Percentiles rank a stretch among this genome's conserved stretches.
Evolutionary conservation across 1,284 basidiomycete species (phyloP).

Genomic region (Austroboletus niveus): DNA sequence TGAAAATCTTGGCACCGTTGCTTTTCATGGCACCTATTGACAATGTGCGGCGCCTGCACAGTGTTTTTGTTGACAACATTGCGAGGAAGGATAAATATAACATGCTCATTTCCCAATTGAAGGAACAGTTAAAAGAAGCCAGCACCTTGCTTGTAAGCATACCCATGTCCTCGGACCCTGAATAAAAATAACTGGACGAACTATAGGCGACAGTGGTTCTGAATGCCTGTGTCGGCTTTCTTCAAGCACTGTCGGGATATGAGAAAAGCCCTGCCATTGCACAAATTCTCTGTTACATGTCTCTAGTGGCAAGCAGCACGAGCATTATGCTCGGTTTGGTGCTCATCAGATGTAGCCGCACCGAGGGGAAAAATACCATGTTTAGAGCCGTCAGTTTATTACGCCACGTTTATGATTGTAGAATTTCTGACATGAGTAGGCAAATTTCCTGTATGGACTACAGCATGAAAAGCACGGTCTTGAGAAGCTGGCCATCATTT

Average conservation of each 20-base stretch:
- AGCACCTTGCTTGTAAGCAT: conserved; percentile 31
- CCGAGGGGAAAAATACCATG: conserved; percentile 27
- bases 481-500: conserved; percentile 38
- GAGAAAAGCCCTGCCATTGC: conserved; percentile 13
- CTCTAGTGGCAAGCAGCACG: conserved; percentile 39
- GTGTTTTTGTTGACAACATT: conserved; percentile 39
- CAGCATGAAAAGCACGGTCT: conserved; percentile 30
- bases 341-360: conserved; percentile 21
- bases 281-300: conserved; percentile 39
- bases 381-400: conserved; percentile 28
- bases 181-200: background rate
- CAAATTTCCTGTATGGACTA: conserved; percentile 25
- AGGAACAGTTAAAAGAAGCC: conserved; percentile 34
- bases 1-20: conserved; percentile 35
- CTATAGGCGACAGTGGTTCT: conserved; percentile 40
- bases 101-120: conserved; percentile 31
- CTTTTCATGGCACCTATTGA: conserved; percentile 45
- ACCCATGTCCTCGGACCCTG: background rate
- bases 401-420: no score
- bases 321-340: conserved; percentile 39
- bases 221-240: conserved; percentile 41
- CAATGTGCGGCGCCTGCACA: conserved; percentile 40
- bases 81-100: conserved; percentile 32
- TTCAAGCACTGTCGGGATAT: conserved; percentile 34
- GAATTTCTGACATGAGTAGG: conserved; percentile 18